Evolutionary conservation across 1,284 basidiomycete species (phyloP).

Genomic region (Veloboletus limbatus): DNA sequence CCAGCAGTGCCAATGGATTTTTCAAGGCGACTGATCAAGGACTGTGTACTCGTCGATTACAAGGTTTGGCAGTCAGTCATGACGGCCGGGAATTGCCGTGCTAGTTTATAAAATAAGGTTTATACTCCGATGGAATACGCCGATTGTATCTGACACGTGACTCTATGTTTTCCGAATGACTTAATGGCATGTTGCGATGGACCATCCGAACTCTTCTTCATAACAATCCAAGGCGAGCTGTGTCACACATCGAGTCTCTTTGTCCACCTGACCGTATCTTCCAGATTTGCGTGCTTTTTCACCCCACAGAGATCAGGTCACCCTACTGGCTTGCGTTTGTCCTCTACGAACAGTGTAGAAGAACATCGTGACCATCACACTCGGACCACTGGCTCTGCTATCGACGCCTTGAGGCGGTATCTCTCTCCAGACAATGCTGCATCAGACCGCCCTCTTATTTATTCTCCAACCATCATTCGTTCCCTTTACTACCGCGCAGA

Average conservation of each 20-base stretch:
- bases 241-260: background rate
- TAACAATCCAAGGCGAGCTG: slow-evolving; percentile 15
- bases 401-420: slow-evolving; percentile 27
- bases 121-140: slow-evolving; percentile 20
- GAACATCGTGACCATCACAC: background rate
- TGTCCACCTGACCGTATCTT: background rate
- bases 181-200: slow-evolving; percentile 59
- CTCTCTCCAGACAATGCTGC: slow-evolving; percentile 28
- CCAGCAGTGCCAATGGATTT: slow-evolving; percentile 82
- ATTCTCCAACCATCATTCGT: slow-evolving; percentile 33
- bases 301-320: too few relatives aligned
- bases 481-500: slow-evolving; percentile 36
- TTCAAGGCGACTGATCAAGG: slow-evolving; percentile 64
- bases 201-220: slow-evolving; percentile 37
- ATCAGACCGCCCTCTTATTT: slow-evolving; percentile 20
- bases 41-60: slow-evolving; percentile 11
- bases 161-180: slow-evolving; percentile 13
- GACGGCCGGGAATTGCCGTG: slow-evolving; percentile 19
- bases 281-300: slow-evolving; percentile 10
- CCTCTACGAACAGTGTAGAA: background rate
- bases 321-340: background rate
- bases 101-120: slow-evolving; percentile 32
- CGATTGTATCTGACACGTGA: slow-evolving; percentile 15
- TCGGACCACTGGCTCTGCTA: slow-evolving; percentile 11
- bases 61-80: slow-evolving; percentile 28